Evolutionary conservation across 1,139 yeast species (phyloP).

Genomic region (Candida neerlandica): DNA sequence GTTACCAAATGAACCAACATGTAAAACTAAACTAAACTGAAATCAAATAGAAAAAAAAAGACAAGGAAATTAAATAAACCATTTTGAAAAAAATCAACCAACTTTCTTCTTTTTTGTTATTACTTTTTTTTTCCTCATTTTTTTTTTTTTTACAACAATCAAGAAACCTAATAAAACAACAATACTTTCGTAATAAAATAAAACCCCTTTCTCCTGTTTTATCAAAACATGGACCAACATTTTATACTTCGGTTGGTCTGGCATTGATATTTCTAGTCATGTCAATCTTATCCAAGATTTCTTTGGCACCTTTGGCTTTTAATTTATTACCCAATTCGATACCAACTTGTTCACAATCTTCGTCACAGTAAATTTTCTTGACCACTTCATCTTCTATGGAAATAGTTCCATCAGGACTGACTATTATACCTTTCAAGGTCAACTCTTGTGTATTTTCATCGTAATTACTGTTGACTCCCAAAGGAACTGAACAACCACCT

Average conservation of each 20-base stretch:
- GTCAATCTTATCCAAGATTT: slow-evolving; percentile 78
- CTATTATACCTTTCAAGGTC: slow-evolving; percentile 70
- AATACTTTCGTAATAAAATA: background rate
- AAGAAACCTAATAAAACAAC: background rate
- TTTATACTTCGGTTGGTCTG: slow-evolving; percentile 18
- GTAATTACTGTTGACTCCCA: slow-evolving; percentile 77
- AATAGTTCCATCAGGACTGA: slow-evolving; percentile 79
- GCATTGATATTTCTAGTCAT: slow-evolving; percentile 20
- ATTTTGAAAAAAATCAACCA: background rate
- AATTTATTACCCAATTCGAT: slow-evolving; percentile 66
- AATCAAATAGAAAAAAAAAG: background rate
- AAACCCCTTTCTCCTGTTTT: background rate
- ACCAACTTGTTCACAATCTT: slow-evolving; percentile 77
- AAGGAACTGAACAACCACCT: slow-evolving; percentile 98
- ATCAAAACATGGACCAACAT: background rate
- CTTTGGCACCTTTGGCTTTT: slow-evolving; percentile 77
- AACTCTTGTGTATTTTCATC: slow-evolving; percentile 46
- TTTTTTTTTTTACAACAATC: background rate
- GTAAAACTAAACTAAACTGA: background rate
- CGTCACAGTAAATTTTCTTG: slow-evolving; percentile 38
- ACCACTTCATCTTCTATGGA: slow-evolving; percentile 58
- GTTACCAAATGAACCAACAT: background rate
- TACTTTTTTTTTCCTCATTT: too few relatives aligned
- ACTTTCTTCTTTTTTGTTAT: too few relatives aligned
- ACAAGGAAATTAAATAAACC: background rate